A percentile compares a stretch with the other conserved stretches of the same genome.
Conservation (phyloP, 2,329 filamentous ascomycete genomes). For the Aspergillus sp. region DNA sequence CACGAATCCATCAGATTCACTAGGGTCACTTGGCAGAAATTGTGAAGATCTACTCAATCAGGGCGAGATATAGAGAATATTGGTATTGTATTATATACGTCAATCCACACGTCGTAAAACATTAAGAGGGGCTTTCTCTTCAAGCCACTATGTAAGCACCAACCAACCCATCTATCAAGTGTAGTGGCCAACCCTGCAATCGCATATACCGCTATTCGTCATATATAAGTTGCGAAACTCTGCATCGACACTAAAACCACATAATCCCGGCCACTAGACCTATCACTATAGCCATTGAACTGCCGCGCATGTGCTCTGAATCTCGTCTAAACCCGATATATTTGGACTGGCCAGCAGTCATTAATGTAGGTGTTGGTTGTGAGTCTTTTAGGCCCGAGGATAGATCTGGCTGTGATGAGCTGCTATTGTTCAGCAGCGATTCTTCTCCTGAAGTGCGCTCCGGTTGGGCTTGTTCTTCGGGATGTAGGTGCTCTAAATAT, state of each 20-base stretch:
- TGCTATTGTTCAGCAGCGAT: not conserved
- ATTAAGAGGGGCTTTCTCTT: constrained; percentile 1
- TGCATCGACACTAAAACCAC: constrained; percentile 30
- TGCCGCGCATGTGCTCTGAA: constrained; percentile 31
- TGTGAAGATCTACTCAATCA: not conserved
- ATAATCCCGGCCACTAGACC: constrained; percentile 37
- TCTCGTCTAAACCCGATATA: constrained; percentile 24
- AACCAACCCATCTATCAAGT: not conserved
- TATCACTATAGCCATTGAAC: constrained; percentile 40
- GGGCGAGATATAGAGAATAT: not conserved
- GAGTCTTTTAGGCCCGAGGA: not conserved
- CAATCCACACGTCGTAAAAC: constrained; percentile 3
- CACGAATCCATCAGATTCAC: too few relatives aligned
- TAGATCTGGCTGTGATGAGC: not conserved
- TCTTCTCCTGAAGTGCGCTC: not conserved
- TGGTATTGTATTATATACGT: constrained; percentile 9
- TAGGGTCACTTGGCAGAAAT: not conserved
- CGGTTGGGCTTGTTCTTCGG: not conserved
- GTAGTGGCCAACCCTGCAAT: not conserved
- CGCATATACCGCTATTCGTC: not conserved
- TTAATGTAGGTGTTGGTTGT: constrained; percentile 3
- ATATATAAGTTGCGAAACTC: not conserved
- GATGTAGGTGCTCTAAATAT: not conserved
- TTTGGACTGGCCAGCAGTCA: constrained; percentile 22
- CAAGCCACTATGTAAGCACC: constrained; percentile 1